Evolutionary conservation across 805 yeast genomes (phyloP).

Genomic region (Yarrowia osloensis): DNA sequence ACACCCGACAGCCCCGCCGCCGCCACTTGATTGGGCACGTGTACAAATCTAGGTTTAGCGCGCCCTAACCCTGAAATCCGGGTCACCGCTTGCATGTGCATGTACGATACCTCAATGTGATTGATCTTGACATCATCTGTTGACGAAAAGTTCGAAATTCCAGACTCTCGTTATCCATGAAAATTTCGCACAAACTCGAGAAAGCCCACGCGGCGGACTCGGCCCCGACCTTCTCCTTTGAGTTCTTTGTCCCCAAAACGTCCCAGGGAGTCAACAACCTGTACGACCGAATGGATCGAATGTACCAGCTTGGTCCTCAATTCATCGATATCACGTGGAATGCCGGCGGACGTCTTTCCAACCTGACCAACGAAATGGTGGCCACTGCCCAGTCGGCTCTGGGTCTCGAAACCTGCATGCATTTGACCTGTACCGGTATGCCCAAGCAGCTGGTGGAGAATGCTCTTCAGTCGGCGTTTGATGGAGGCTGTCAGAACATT

Average conservation of each 20-base stretch:
- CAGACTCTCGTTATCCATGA: no score
- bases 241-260: slow-evolving; percentile 96
- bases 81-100: not conserved
- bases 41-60: not conserved
- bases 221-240: slow-evolving; percentile 91
- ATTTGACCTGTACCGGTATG: slow-evolving; percentile 96
- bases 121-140: not conserved
- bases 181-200: slow-evolving; percentile 50
- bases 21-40: slow-evolving; percentile 22
- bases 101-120: not conserved
- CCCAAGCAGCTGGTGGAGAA: slow-evolving; percentile 73
- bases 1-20: not conserved
- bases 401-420: slow-evolving; percentile 97
- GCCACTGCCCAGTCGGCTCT: slow-evolving; percentile 85
- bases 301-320: slow-evolving; percentile 88
- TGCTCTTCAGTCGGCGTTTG: slow-evolving; percentile 81
- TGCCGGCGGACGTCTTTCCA: slow-evolving; percentile 89
- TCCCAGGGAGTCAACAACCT: slow-evolving; percentile 94
- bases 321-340: slow-evolving; percentile 98
- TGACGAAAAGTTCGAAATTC: no score
- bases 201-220: slow-evolving; percentile 49
- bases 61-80: not conserved
- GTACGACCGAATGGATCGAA: slow-evolving; percentile 95
- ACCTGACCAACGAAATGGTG: slow-evolving; percentile 87
- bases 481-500: slow-evolving; percentile 93